Evolutionary conservation across 1,139 yeast genomes (phyloP), one percentile per base, ranked within the genome.

Genomic region (Maudiozyma humilis): DNA sequence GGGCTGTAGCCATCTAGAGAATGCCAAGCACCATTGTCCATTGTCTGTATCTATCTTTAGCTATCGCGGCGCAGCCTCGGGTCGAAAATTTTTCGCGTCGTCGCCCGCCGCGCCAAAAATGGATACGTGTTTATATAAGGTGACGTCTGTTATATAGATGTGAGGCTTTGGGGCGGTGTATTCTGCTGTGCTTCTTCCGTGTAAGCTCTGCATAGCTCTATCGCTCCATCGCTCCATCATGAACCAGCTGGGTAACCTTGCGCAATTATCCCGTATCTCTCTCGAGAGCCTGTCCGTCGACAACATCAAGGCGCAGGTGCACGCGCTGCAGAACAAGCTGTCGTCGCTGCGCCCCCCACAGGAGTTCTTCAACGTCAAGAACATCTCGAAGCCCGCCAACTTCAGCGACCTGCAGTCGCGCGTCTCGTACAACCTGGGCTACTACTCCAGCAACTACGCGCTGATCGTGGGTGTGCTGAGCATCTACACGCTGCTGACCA

Each of bases 341-440:
- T 70, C 94, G 45, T 79, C 85, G 60, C 68, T 91, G 52, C 81
- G 84, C 63, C 85, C 96, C 36, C 88, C 94, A 37, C 94, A 86
- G 64, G 97, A 91, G 64, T 91, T 91, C 63, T 86, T 91, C 59
- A 97, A 91, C 63, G 69, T 85, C 59, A 84, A 91, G 67, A 81
- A 95, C 62, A 65, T 91, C 50, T 83, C 95, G 40, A 88, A 87
- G 64, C 98, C 99, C 18, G 78, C 76, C 45, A 89, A 88, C 65
- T 82, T 88, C 66, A 81, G 85, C 40, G 98, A 93, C 54, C 72
- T 85, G 43, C 98, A 93, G 68, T 77, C 86, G 56, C 78, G 98
- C 63, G 86, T 89, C 40, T 70, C 82, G 41, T 91, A 78, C 73
- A 91, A 91, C 67, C 69, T 91, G 63, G 80, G 87, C 36, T 85